A percentile compares a stretch with the other conserved stretches of the same genome.
These are phyloP conservation scores for Geranomyces variabilis DNA, from an alignment of 192 early-diverging fungal genomes.

Conservation along the genomic window DNA sequence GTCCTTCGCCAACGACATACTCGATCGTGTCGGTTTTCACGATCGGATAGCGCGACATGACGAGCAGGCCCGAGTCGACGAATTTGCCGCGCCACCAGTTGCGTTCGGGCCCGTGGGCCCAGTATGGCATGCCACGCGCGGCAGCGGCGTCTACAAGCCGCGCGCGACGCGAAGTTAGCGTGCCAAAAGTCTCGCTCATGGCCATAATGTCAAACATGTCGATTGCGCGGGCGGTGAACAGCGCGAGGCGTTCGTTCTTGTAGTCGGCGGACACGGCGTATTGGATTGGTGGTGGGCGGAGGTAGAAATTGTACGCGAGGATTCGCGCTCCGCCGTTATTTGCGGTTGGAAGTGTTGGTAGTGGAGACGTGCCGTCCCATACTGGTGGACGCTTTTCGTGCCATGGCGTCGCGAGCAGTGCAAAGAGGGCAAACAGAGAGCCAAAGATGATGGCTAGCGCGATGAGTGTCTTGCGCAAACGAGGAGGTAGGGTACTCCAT, in stretches of 20 bases:
- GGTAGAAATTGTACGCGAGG: slow-evolving; percentile 36
- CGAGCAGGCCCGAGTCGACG: slow-evolving; percentile 30
- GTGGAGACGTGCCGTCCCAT: not conserved
- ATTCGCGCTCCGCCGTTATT: slow-evolving; percentile 26
- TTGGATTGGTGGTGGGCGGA: slow-evolving; percentile 35
- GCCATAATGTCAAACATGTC: slow-evolving; percentile 29
- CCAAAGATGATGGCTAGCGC: not conserved
- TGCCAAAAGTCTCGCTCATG: slow-evolving; percentile 32
- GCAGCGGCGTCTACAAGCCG: slow-evolving; percentile 24
- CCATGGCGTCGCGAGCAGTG: not conserved
- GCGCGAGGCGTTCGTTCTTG: slow-evolving; percentile 25
- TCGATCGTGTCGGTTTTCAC: slow-evolving; percentile 3
- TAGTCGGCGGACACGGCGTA: slow-evolving; percentile 12
- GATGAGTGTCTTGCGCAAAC: not conserved
- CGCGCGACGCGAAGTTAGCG: slow-evolving; percentile 17
- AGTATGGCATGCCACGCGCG: slow-evolving; percentile 10
- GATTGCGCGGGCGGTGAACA: slow-evolving; percentile 13
- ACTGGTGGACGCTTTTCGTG: not conserved
- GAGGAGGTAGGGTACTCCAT: not conserved
- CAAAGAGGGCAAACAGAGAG: not conserved
- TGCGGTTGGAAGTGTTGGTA: slow-evolving; percentile 6
- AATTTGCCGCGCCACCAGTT: slow-evolving; percentile 34
- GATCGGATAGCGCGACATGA: slow-evolving; percentile 31
- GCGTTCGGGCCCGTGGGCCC: slow-evolving; percentile 28
- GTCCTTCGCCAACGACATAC: slow-evolving; percentile 14